These are phyloP conservation scores for Sporothrix phasma DNA, from an alignment of 2,329 filamentous ascomycete genomes.

Conservation along the genomic window DNA sequence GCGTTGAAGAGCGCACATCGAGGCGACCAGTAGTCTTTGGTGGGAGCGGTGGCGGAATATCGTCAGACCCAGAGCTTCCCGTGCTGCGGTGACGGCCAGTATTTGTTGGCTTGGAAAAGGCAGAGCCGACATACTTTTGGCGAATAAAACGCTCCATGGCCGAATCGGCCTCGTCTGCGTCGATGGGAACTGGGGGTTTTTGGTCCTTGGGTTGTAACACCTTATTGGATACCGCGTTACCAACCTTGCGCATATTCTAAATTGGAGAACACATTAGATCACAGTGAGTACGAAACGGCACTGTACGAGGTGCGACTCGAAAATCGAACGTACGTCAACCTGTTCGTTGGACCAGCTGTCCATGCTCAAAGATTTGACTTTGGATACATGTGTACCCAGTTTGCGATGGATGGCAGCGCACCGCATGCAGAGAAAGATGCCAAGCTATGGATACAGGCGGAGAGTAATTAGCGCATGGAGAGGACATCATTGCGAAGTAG, in stretches of 20 bases:
- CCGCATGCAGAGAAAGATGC: constrained; percentile 94
- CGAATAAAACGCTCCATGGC: constrained; percentile 94
- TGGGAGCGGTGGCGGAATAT: constrained; percentile 51
- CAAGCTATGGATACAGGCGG: constrained; percentile 48
- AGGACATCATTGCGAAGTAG: not conserved
- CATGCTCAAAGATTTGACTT: constrained; percentile 98
- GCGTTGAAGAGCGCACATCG: constrained; percentile 50
- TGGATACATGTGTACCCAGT: constrained; percentile 93
- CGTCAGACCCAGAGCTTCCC: constrained; percentile 43
- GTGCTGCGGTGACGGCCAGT: constrained; percentile 29
- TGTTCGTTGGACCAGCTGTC: constrained; percentile 94
- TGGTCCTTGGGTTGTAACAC: constrained; percentile 80
- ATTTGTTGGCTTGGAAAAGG: constrained; percentile 17
- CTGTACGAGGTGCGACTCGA: not conserved
- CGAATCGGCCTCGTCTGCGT: constrained; percentile 84
- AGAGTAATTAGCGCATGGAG: not conserved
- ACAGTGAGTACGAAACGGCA: not conserved
- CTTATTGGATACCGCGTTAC: constrained; percentile 78
- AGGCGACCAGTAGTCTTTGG: constrained; percentile 56
- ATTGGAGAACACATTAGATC: not conserved
- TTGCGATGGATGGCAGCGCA: constrained; percentile 94
- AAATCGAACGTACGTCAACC: constrained; percentile 60
- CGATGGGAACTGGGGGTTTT: constrained; percentile 74
- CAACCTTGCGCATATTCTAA: constrained; percentile 88
- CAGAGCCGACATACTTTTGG: constrained; percentile 73